Evolutionary conservation across 2,329 filamentous ascomycete species (phyloP), one percentile per base, ranked within the genome.

Genomic region (Aspergillus unguis): DNA sequence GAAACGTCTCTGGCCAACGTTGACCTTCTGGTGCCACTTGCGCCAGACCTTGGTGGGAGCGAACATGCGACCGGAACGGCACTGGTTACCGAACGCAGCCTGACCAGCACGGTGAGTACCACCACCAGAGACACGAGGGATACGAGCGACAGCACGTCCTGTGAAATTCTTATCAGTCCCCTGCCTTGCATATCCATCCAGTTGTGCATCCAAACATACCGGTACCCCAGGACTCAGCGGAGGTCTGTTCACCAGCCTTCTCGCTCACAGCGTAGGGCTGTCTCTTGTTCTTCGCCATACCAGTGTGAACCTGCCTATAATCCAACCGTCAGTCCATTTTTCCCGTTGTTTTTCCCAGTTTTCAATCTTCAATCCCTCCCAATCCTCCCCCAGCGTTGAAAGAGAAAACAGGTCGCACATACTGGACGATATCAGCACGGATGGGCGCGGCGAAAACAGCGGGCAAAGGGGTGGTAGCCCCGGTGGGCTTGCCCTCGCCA

Each of bases 1-100:
- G 78, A 96, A 99, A 72, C 94, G 94, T 84, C 88, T 96, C 86
- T 99, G 94, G 79, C 88, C 88, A 79, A 95, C 85, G 85, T 95
- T 96, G 86, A 99, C 85, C 91, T 97, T 97, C 84, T 96, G 85
- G 85, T 99, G 94, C 95, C 94, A 99, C 85, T 96, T 96, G 78
- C 94, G 86, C 95, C 94, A 99, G 82, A 96, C 88, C 88, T 99
- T 99, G 81, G 94, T 99, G 67, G 94, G 94, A 69, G 94, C 94
- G 82, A 99, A 99, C 94, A 99, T 99, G 82, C 94, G 94, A 84
- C 95, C 94, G 76, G 92, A 96, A 78, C 94, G 92, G 84, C 94
- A 99, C 91, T 92, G 91, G 89, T 99, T 99, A 90, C 94, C 94
- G 80, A 97, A 99, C 70, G 94, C 94, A 79, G 94, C 94, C 85